Percentiles rank a stretch among this genome's conserved stretches.
Evolutionary conservation across 495 filamentous ascomycete genomes (phyloP).

Genomic region (Annulohypoxylon nitens): DNA sequence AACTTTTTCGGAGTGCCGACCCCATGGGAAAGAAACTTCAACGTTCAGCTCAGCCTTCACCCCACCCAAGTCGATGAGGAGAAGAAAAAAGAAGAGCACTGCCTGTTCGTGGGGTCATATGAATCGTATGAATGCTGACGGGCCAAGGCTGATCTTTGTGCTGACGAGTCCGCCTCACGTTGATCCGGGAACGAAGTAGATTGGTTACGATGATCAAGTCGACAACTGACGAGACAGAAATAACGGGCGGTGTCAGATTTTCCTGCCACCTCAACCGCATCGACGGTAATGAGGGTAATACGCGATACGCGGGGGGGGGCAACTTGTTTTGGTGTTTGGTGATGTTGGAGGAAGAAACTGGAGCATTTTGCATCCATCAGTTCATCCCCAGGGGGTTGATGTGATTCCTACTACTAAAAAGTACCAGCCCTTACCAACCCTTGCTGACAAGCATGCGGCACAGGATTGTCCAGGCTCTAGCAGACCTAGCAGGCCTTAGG

Average conservation of each 20-base stretch:
- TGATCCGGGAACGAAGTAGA: slow-evolving; percentile 29
- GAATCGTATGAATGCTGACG: slow-evolving; percentile 42
- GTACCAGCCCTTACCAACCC: slow-evolving; percentile 9
- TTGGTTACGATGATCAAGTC: slow-evolving; percentile 32
- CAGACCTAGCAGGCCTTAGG: not conserved
- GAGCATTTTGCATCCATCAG: not conserved
- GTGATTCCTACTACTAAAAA: slow-evolving; percentile 18
- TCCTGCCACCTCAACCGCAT: slow-evolving; percentile 21
- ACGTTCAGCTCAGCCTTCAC: slow-evolving; percentile 46
- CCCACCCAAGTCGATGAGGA: slow-evolving; percentile 25
- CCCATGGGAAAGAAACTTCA: slow-evolving; percentile 40
- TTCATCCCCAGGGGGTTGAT: not conserved
- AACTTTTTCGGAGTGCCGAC: slow-evolving; percentile 41
- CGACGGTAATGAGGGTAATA: slow-evolving; percentile 39
- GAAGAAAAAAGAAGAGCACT: not conserved
- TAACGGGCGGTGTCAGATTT: slow-evolving; percentile 34
- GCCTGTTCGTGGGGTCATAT: slow-evolving; percentile 46
- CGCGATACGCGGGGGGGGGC: slow-evolving; percentile 15
- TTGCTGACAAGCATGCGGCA: slow-evolving; percentile 43
- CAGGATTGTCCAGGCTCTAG: slow-evolving; percentile 29
- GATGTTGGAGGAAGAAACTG: slow-evolving; percentile 29
- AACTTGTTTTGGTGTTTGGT: slow-evolving; percentile 1
- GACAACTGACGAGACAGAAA: slow-evolving; percentile 12
- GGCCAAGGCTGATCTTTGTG: slow-evolving; percentile 37
- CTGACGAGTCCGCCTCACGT: slow-evolving; percentile 46